Evolutionary conservation across 73 alveolate species (phyloP).

Genomic region (Paramecium primaurelia): DNA sequence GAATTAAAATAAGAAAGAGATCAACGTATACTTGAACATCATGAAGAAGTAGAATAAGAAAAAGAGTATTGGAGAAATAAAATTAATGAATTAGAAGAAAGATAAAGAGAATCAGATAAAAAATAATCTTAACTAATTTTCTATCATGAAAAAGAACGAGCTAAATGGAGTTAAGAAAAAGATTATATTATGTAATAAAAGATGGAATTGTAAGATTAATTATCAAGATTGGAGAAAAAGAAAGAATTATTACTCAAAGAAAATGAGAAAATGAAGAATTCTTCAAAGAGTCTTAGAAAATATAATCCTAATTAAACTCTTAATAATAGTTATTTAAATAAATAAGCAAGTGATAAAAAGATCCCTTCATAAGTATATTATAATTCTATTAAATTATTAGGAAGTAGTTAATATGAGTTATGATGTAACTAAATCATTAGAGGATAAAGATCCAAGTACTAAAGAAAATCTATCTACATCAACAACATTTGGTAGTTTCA

Average conservation of each 20-base stretch:
- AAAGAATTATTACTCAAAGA: slow-evolving; percentile 87
- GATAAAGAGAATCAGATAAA: slow-evolving; percentile 77
- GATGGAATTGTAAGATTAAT: slow-evolving; percentile 80
- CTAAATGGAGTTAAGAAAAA: slow-evolving; percentile 92
- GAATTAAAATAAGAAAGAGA: slow-evolving; percentile 76
- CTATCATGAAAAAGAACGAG: slow-evolving; percentile 92
- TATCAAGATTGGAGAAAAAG: slow-evolving; percentile 77
- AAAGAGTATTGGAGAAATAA: slow-evolving; percentile 68
- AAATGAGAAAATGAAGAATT: slow-evolving; percentile 86
- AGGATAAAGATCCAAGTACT: background rate
- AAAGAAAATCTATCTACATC: slow-evolving; percentile 13
- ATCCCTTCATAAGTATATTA: background rate
- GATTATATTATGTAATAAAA: slow-evolving; percentile 76
- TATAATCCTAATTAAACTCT: slow-evolving; percentile 26
- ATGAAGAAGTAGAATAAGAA: slow-evolving; percentile 77
- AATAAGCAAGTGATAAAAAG: slow-evolving; percentile 15
- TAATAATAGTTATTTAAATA: background rate
- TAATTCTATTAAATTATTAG: background rate
- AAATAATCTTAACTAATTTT: slow-evolving; percentile 75
- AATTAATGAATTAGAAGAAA: slow-evolving; percentile 48
- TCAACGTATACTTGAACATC: slow-evolving; percentile 71
- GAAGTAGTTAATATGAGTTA: slow-evolving; percentile 39
- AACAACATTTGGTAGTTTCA: slow-evolving; percentile 40
- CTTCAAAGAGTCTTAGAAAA: slow-evolving; percentile 27
- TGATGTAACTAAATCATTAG: slow-evolving; percentile 37